Percentiles rank a stretch among this genome's conserved stretches.
These are phyloP conservation scores for Coemansia brasiliensis DNA, from an alignment of 192 early-diverging fungal species.

Conservation along the genomic window DNA sequence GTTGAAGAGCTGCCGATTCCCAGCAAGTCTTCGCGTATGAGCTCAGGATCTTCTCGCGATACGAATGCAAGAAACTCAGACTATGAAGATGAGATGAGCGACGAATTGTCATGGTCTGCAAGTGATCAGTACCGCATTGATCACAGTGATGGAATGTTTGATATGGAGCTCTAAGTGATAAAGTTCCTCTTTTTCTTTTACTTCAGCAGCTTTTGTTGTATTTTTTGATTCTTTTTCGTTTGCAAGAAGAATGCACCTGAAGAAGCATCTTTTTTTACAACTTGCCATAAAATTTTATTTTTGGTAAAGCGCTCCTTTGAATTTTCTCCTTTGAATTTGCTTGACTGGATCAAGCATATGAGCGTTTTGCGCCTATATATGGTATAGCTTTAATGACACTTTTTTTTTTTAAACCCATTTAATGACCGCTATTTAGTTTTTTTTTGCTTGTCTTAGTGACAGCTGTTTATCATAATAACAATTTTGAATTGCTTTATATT, in stretches of 20 bases:
- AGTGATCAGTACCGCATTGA: slow-evolving; percentile 30
- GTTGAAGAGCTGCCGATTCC: slow-evolving; percentile 54
- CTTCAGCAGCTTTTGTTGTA: neutral
- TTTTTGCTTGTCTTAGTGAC: too few species aligned
- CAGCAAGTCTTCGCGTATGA: slow-evolving; percentile 17
- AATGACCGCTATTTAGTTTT: too few species aligned
- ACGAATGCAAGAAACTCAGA: slow-evolving; percentile 5
- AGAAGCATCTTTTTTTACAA: too few species aligned
- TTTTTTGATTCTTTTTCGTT: too few species aligned
- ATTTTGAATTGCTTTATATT: too few species aligned
- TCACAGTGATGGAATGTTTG: slow-evolving; percentile 37
- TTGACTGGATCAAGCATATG: neutral
- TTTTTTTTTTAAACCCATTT: too few species aligned
- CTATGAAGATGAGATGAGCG: slow-evolving; percentile 43
- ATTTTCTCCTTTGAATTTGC: neutral
- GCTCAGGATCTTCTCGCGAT: slow-evolving; percentile 2
- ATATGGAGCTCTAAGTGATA: slow-evolving; percentile 34
- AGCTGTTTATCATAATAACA: too few species aligned
- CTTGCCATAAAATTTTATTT: too few species aligned
- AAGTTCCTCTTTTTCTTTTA: neutral
- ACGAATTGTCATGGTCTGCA: slow-evolving; percentile 43
- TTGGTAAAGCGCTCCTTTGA: neutral
- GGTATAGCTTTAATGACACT: too few species aligned
- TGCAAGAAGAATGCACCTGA: too few species aligned
- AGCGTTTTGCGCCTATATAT: neutral